These are phyloP conservation scores for Cryphonectria parasitica DNA, from an alignment of 2,329 filamentous ascomycete genomes.

Conservation along the genomic window DNA sequence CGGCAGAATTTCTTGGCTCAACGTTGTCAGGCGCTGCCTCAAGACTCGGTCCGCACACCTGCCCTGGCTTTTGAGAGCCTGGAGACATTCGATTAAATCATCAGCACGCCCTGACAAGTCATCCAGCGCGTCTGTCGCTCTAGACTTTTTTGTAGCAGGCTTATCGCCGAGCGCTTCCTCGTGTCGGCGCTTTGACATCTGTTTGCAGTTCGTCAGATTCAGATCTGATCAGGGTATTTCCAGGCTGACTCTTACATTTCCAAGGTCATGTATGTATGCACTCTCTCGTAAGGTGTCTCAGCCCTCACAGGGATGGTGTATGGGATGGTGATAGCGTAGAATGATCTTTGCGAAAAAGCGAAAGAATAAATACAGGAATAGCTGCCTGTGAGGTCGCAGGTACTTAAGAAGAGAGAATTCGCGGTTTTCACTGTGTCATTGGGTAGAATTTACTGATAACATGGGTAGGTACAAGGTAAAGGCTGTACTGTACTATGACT, in stretches of 20 bases:
- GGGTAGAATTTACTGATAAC: background rate
- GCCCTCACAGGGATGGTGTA: background rate
- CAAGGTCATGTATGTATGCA: background rate
- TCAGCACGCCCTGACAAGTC: constrained; percentile 42
- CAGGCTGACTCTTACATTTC: background rate
- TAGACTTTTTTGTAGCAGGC: constrained; percentile 32
- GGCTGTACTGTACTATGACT: background rate
- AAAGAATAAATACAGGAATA: background rate
- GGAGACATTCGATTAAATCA: constrained; percentile 44
- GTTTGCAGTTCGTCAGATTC: background rate
- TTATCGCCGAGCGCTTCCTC: constrained; percentile 25
- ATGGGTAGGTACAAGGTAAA: background rate
- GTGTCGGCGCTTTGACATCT: constrained; percentile 46
- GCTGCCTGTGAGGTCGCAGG: background rate
- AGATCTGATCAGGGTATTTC: background rate
- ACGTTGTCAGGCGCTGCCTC: constrained; percentile 31
- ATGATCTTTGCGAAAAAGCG: background rate
- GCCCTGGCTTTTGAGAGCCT: constrained; percentile 35
- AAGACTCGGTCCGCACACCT: constrained; percentile 24
- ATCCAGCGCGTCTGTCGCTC: constrained; percentile 34
- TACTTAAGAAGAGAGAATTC: background rate
- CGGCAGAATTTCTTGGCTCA: constrained; percentile 29
- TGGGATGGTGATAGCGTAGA: background rate
- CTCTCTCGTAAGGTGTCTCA: background rate
- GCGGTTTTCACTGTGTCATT: background rate